Evolutionary conservation across 345 rosid genomes (phyloP), one percentile per base, ranked within the genome.

Genomic region (Noccaea bulbosa): DNA sequence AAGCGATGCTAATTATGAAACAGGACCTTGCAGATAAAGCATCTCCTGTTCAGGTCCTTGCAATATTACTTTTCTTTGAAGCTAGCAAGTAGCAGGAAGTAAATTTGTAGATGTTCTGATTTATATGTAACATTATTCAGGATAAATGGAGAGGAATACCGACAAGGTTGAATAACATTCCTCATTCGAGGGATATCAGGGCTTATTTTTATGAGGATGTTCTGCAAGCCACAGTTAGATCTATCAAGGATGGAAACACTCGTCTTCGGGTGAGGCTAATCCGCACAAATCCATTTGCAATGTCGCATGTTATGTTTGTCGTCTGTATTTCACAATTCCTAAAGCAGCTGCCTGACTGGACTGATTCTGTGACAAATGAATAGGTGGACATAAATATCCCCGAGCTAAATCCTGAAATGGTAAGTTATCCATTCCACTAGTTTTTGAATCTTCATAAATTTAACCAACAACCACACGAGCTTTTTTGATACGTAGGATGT

Each of bases 361-460:
- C 34, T 59, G 43, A 69, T 74, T 11, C 17, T 30, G 12, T 64
- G 76, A 47, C 58, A 24, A 60, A 67, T 77, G 76, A 60, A 64
- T 82, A 93, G 97, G 98, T 90, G 64, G 97, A 93, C 73, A 93
- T 90, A 71, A 87, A 85, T 67, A 93, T 93, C 65, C 98, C 98
- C 41, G 97, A 93, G 85, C 81, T 90, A 63, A 90, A 93, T 67
- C 97, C 98, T 3, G 97, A 90, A 86, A 93, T 93, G 98, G 98
- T 92, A 43, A 73, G 79, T 41, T 55, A 47, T 67, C 41, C 58
- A 37, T 0, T 22, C 8, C 38, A 11, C 10, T 32, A 48, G 22
- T 46, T 61, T 60, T 43, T 15, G 9, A 30, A 22, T 6, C 55
- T 65, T 55, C 43, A 35, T 33, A 22, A 53, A 3, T 55, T 38